Conservation (phyloP, 116 monocot genomes). For the Cymodocea nodosa region DNA sequence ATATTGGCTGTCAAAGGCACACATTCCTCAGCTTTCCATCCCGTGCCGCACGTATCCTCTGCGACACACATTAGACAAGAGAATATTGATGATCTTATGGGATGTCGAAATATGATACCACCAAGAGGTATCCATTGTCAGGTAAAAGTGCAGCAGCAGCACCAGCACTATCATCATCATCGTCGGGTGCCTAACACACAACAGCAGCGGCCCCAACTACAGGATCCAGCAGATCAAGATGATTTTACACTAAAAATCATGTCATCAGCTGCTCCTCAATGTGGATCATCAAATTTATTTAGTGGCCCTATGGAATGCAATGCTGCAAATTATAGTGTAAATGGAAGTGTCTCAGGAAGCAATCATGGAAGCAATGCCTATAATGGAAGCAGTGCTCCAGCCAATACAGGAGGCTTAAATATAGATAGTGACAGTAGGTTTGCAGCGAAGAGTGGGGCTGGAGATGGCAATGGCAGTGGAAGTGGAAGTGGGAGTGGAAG, state of each 20-base stretch:
- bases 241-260: constrained; percentile 19
- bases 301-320: constrained; percentile 36
- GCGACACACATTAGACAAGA: constrained; percentile 17
- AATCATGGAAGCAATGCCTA: constrained; percentile 60
- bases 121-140: constrained; percentile 18
- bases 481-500: constrained; percentile 36
- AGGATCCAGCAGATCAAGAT: constrained; percentile 26
- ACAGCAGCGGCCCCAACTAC: constrained; percentile 14
- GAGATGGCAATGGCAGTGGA: constrained; percentile 35
- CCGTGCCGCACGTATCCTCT: constrained; percentile 1
- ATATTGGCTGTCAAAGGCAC: constrained; percentile 10
- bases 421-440: constrained; percentile 32
- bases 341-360: constrained; percentile 58
- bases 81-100: constrained; percentile 27
- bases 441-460: constrained; percentile 17
- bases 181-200: constrained; percentile 35
- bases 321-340: constrained; percentile 45
- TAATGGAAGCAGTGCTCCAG: constrained; percentile 30
- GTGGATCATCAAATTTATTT: constrained; percentile 54
- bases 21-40: constrained; percentile 26
- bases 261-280: constrained; percentile 16
- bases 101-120: constrained; percentile 2
- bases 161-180: constrained; percentile 49
- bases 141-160: constrained; percentile 42
- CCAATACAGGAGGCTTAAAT: constrained; percentile 20